Base-by-base conservation (phyloP, 169 alveolate species). In the Plasmodium knowlesi region DNA sequence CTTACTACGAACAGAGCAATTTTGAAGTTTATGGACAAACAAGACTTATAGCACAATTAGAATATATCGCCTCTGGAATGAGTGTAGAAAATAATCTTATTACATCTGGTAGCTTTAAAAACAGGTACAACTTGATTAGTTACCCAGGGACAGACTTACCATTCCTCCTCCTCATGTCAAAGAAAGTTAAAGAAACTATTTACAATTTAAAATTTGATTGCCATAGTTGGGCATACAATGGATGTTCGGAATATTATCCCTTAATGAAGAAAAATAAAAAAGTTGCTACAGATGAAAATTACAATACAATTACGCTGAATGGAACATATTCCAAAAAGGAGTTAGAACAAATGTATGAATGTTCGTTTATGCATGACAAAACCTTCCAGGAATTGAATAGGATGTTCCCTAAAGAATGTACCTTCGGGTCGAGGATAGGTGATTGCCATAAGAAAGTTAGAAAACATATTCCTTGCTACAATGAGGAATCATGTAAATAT, bases 181-280 rank as follows among this genome's bases (percentile, higher is more conserved):
- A 92, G 30, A 92, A 85, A 16, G 82, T 89, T 16, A 90, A 83
- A 83, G 74, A 82, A 16, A 83, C 74, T 22, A 43, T 95, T 16
- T 86, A 84, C 82, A 92, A 95, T 95, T 76, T 92, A 81, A 91
- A 83, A 84, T 95, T 95, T 95, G 96, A 89, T 41, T 95, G 96
- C 74, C 92, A 92, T 34, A 32, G 81, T 54, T 82, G 86, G 94
- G 82, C 79, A 82, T 88, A 53, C 73, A 78, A 83, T 67, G 92
- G 88, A 67, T 95, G 96, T 82, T 46, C 88, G 19, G 92, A 83
- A 82, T 95, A 93, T 92, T 95, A 95, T 76, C 95, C 95, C 19
- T 54, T 95, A 54, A 84, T 95, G 92, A 86, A 84, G 61, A 94
- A 89, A 30, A 43, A 82, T 71, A 89, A 80, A 22, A 80, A 28